These are phyloP conservation scores for Globisporangium sylvaticum DNA, from an alignment of 352 stramenopile species.

Conservation along the genomic window DNA sequence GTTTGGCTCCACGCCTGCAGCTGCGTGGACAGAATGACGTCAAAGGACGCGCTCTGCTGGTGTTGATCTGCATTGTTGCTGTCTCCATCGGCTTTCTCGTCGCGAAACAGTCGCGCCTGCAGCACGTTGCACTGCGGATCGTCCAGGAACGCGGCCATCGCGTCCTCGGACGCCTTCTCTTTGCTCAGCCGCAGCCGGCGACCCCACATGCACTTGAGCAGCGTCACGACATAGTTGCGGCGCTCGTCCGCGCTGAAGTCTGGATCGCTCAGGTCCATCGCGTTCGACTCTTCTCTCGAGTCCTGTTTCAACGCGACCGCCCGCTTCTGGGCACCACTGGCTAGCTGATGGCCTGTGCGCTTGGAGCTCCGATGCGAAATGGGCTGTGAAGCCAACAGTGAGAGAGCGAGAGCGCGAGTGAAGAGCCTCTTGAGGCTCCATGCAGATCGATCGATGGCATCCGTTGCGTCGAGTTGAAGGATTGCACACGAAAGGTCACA, in stretches of 20 bases:
- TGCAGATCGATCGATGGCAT: background rate
- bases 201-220: slow-evolving; percentile 66
- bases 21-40: slow-evolving; percentile 30
- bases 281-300: background rate
- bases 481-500: background rate
- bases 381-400: background rate
- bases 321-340: background rate
- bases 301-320: background rate
- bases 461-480: background rate
- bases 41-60: background rate
- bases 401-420: background rate
- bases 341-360: background rate
- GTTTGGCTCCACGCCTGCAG: slow-evolving; percentile 13
- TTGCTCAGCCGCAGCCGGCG: slow-evolving; percentile 32
- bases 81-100: slow-evolving; percentile 10
- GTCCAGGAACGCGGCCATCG: slow-evolving; percentile 66
- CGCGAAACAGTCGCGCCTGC: slow-evolving; percentile 29
- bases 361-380: background rate
- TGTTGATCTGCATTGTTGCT: slow-evolving; percentile 11
- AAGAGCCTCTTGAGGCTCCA: background rate
- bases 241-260: slow-evolving; percentile 39
- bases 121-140: slow-evolving; percentile 60
- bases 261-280: slow-evolving; percentile 30
- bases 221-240: slow-evolving; percentile 48
- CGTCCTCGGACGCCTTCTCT: slow-evolving; percentile 39